Percentiles rank a stretch among this genome's conserved stretches.
Conservation (phyloP, 2,329 filamentous ascomycete genomes). For the Arthrobotrys pseudoclavata region DNA sequence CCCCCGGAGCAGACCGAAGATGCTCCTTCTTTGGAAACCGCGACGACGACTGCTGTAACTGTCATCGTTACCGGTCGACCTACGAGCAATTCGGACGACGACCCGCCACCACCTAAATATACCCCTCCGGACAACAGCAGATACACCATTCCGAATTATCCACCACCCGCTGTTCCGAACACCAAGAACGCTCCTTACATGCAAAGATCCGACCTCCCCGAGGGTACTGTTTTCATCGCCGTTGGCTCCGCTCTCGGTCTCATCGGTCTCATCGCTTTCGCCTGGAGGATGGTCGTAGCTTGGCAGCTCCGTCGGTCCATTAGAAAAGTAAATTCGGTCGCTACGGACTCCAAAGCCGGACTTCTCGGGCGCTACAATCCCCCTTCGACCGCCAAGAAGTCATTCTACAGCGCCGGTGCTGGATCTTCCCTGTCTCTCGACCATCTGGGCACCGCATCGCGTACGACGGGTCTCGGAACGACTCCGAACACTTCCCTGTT, state of each 20-base stretch:
- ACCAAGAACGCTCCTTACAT: slow-evolving; percentile 90
- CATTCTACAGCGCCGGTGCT: slow-evolving; percentile 67
- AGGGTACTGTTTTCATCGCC: slow-evolving; percentile 95
- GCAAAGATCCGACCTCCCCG: slow-evolving; percentile 84
- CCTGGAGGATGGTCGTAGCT: slow-evolving; percentile 88
- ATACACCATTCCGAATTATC: slow-evolving; percentile 47
- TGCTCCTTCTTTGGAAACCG: slow-evolving; percentile 18
- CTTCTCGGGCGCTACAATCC: slow-evolving; percentile 69
- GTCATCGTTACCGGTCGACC: slow-evolving; percentile 3
- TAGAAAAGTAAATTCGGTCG: slow-evolving; percentile 73
- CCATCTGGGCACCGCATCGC: slow-evolving; percentile 67
- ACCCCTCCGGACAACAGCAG: slow-evolving; percentile 53
- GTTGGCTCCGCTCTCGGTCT: slow-evolving; percentile 90
- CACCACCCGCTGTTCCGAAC: slow-evolving; percentile 73
- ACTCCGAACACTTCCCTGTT: slow-evolving; percentile 82
- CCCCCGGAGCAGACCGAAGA: slow-evolving; percentile 28
- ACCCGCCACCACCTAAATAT: slow-evolving; percentile 55
- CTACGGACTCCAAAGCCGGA: slow-evolving; percentile 75
- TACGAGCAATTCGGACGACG: slow-evolving; percentile 1
- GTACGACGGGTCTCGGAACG: slow-evolving; percentile 65
- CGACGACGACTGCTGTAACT: slow-evolving; percentile 5
- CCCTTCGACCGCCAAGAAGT: slow-evolving; percentile 71
- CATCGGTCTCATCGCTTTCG: slow-evolving; percentile 82
- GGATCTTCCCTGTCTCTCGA: slow-evolving; percentile 71
- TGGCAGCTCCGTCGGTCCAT: slow-evolving; percentile 94